These are phyloP conservation scores for Thermochaetoides thermophila DNA, from an alignment of 495 filamentous ascomycete species.

Conservation along the genomic window DNA sequence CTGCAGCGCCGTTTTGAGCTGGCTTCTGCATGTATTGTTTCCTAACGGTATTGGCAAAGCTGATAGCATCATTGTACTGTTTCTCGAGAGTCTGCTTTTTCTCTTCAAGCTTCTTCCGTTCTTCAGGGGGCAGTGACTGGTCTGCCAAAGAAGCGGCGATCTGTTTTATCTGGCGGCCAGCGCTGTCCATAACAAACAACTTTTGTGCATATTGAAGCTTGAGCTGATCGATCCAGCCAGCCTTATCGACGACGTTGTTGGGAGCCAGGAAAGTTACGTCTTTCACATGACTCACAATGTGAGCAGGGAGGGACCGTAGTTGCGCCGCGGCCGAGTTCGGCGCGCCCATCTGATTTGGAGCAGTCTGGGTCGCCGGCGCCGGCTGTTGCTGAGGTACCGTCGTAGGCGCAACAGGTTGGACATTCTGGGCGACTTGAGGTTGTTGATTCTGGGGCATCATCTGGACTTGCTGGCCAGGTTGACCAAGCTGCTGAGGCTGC, in stretches of 20 bases:
- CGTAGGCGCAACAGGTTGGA: too few relatives aligned
- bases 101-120: conserved; percentile 19
- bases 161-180: conserved; percentile 14
- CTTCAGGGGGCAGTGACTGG: conserved; percentile 16
- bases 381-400: too few relatives aligned
- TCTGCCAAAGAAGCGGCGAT: too few relatives aligned
- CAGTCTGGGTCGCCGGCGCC: background rate
- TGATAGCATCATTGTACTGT: conserved; percentile 16
- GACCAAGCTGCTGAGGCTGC: background rate
- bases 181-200: conserved; percentile 17
- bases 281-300: conserved; percentile 22
- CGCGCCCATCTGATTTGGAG: background rate
- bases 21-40: conserved; percentile 16
- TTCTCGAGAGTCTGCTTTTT: conserved; percentile 19
- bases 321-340: too few relatives aligned
- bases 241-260: conserved; percentile 7
- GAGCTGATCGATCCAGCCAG: conserved; percentile 19
- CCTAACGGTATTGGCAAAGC: conserved; percentile 20
- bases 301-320: conserved; percentile 12
- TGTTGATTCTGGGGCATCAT: too few relatives aligned
- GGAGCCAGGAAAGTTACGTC: conserved; percentile 21
- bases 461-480: too few relatives aligned
- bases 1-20: conserved; percentile 9
- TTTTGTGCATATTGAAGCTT: conserved; percentile 20
- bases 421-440: too few relatives aligned